A percentile compares a stretch with the other conserved stretches of the same genome.
Evolutionary conservation across 169 alveolate genomes (phyloP).

Genomic region (Fabrea salina): DNA sequence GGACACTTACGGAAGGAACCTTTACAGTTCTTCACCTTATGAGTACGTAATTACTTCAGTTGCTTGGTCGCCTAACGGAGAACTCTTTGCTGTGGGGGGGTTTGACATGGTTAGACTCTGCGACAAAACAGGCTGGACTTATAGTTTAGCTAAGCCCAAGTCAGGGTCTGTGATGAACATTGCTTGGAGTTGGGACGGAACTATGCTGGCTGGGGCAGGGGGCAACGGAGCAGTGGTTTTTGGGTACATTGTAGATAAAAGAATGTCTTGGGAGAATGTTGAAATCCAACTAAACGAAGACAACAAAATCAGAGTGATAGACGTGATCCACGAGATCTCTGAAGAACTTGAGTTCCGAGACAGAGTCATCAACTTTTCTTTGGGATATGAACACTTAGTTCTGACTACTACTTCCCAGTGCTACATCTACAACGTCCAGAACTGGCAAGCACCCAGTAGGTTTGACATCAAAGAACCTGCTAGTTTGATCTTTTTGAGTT

Average conservation of each 20-base stretch:
- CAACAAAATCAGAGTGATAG: constrained; percentile 74
- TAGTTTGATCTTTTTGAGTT: constrained; percentile 63
- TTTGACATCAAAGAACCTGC: constrained; percentile 76
- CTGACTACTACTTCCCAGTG: constrained; percentile 76
- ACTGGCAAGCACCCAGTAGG: constrained; percentile 73
- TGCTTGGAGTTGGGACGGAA: constrained; percentile 82
- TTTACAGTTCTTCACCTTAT: constrained; percentile 71
- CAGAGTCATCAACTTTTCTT: constrained; percentile 78
- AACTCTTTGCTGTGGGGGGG: constrained; percentile 84
- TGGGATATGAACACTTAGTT: constrained; percentile 74
- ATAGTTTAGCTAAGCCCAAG: constrained; percentile 73
- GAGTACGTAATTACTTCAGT: constrained; percentile 82
- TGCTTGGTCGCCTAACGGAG: constrained; percentile 87
- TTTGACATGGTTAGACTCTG: constrained; percentile 84
- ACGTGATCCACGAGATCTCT: constrained; percentile 72
- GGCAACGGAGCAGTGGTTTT: constrained; percentile 80
- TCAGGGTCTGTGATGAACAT: constrained; percentile 69
- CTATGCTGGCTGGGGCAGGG: constrained; percentile 84
- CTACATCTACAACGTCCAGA: constrained; percentile 67
- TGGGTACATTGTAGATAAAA: constrained; percentile 78
- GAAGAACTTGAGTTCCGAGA: constrained; percentile 84
- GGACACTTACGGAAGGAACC: constrained; percentile 80
- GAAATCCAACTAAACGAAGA: constrained; percentile 76
- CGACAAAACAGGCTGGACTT: constrained; percentile 87
- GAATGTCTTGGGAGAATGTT: constrained; percentile 75